Base-by-base conservation (phyloP, 2,329 filamentous ascomycete genomes). In the Colletotrichum tropicicola region DNA sequence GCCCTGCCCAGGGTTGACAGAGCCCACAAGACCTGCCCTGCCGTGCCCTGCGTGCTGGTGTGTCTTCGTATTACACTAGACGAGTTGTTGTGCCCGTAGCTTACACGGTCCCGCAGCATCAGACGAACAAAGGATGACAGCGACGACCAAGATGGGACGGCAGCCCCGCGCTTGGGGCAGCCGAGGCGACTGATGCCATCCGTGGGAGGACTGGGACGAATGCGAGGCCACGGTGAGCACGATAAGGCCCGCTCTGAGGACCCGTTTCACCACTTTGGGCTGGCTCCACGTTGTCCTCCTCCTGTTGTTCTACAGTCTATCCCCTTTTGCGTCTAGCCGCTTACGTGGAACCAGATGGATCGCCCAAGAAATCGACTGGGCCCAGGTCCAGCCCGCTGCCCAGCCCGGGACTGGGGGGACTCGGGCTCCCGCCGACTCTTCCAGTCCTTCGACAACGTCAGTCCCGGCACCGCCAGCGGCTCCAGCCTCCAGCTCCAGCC, bases 311-410 rank as follows among this genome's bases (percentile, higher is more conserved):
- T 59, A 23, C 19, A 28, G 30, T 17, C 52, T 48, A 59, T 66
- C 17, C 63, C 52, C 43, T 35, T 52, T 66, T 64, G 9, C 45
- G 59, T 25, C 57, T 64, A 53, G 63, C 45, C 19, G 25, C 27
- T 58, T 64, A 65, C 59, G 59, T 65, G 63, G 63, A 53, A n/a
- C 52, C 39, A 27, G 52, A 64, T 48, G 51, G 63, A 64, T 64
- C 25, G 30, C 28, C 19, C 30, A 17, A 39, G 30, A 45, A 49
- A n/a, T n/a, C 44, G 43, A 45, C 62, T 53, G 21, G 17, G 23
- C 48, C 51, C 37, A 44, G 39, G 57, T 32, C 62, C 63, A 64
- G 51, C 52, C 49, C 52, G 15, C 12, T 35, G 44, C 30, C 30
- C 43, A 58, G 45, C 37, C 28, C 23, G 58, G 44, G 37, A 62